Evolutionary conservation across 331 rosid genomes (phyloP).

Genomic region (Dryas integrifolia): DNA sequence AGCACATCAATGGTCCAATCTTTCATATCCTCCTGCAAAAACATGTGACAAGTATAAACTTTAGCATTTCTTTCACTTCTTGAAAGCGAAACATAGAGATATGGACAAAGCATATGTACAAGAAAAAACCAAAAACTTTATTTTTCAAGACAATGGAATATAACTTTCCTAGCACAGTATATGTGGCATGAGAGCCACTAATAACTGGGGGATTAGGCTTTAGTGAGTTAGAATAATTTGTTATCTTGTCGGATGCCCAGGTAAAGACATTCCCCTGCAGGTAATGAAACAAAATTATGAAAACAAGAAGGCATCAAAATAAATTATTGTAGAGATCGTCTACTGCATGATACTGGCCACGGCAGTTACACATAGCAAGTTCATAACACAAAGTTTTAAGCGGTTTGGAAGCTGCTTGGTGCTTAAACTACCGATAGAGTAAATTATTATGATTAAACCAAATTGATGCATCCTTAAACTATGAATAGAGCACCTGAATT

Average conservation of each 20-base stretch:
- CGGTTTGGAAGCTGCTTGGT: not conserved
- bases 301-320: not conserved
- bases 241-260: not conserved
- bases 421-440: not conserved
- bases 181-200: not conserved
- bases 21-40: conserved; percentile 64
- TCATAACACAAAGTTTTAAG: not conserved
- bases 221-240: not conserved
- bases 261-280: not conserved
- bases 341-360: not conserved
- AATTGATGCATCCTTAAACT: not conserved
- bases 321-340: not conserved
- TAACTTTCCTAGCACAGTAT: not conserved
- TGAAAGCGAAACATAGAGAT: not conserved
- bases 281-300: not conserved
- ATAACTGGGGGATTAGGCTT: no score
- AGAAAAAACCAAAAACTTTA: not conserved
- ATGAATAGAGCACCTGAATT: not conserved
- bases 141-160: not conserved
- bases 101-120: not conserved
- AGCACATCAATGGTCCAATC: conserved; percentile 84
- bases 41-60: conserved; percentile 16
- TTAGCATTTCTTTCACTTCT: not conserved
- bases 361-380: not conserved
- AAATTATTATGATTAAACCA: not conserved